Percentiles rank a stretch among this genome's conserved stretches.
phyloP scores from a whole-genome alignment of 2,329 filamentous ascomycete species.

The Blastomyces gilchristii region DNA sequence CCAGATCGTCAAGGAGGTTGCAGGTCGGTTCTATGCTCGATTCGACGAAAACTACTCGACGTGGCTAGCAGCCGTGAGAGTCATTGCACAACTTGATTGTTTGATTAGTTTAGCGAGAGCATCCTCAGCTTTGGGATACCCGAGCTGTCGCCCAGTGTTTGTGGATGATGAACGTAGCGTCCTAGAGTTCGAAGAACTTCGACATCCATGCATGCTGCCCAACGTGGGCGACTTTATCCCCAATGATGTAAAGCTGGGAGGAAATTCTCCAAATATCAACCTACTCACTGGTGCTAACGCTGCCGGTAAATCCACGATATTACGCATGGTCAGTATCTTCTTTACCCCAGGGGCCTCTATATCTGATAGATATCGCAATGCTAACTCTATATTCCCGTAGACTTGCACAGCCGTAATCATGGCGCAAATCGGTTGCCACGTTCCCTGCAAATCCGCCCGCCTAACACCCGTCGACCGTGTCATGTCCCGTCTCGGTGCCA shows the following conservation, averaged over 20 bases:
- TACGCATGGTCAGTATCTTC: slow-evolving; percentile 66
- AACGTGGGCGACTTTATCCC: slow-evolving; percentile 91
- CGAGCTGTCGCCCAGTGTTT: slow-evolving; percentile 81
- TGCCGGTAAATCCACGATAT: slow-evolving; percentile 89
- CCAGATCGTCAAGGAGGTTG: slow-evolving; percentile 81
- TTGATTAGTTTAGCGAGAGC: slow-evolving; percentile 86
- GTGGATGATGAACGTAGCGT: slow-evolving; percentile 74
- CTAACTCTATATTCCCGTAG: slow-evolving; percentile 32
- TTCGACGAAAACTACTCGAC: slow-evolving; percentile 79
- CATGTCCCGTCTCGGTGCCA: slow-evolving; percentile 94
- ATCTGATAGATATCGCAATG: neutral
- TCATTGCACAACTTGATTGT: slow-evolving; percentile 88
- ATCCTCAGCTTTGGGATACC: slow-evolving; percentile 70
- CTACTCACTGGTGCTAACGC: slow-evolving; percentile 93
- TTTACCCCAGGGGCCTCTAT: neutral
- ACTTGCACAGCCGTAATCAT: slow-evolving; percentile 95
- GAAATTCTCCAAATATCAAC: slow-evolving; percentile 69
- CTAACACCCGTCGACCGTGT: slow-evolving; percentile 92
- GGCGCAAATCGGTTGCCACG: slow-evolving; percentile 89
- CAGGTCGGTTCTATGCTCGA: slow-evolving; percentile 68
- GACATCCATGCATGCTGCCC: slow-evolving; percentile 88
- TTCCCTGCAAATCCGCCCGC: slow-evolving; percentile 70
- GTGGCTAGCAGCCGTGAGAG: slow-evolving; percentile 83
- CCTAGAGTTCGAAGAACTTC: slow-evolving; percentile 83
- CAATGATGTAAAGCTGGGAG: slow-evolving; percentile 82